Evolutionary conservation across 352 stramenopile species (phyloP).

Genomic region (Pythium diclinum): DNA sequence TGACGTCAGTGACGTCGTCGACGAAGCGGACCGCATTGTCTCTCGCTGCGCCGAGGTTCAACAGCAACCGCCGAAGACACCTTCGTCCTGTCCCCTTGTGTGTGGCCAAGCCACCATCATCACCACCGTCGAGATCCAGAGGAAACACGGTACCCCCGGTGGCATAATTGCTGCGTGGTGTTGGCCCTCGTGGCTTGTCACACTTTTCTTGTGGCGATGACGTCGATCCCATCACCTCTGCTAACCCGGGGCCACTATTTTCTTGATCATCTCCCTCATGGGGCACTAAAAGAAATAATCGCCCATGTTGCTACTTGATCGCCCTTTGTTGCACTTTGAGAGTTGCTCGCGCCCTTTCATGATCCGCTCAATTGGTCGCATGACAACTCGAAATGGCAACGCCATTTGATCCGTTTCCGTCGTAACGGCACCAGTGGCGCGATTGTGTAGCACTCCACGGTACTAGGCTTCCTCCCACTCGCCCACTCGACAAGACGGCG

Average conservation of each 20-base stretch:
- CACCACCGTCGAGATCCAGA: no score
- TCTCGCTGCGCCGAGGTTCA: background rate
- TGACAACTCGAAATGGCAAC: background rate
- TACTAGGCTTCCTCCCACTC: background rate
- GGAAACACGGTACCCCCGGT: background rate
- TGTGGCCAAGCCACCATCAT: no score
- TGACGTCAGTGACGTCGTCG: constrained; percentile 5
- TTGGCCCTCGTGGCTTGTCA: background rate
- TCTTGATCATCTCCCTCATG: background rate
- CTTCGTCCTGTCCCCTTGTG: background rate
- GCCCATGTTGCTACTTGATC: background rate
- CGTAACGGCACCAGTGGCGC: background rate
- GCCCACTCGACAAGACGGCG: background rate
- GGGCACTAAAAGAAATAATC: background rate
- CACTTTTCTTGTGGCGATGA: background rate
- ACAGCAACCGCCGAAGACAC: background rate
- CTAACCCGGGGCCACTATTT: background rate
- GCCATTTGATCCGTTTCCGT: background rate
- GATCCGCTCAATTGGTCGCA: background rate
- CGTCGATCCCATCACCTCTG: background rate
- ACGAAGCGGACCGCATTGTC: background rate
- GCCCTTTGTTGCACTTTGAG: background rate
- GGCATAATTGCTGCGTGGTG: background rate
- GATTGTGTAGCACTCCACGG: background rate
- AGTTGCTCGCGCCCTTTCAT: background rate